Evolutionary conservation across 805 yeast species (phyloP).

Genomic region (Candida piceae): DNA sequence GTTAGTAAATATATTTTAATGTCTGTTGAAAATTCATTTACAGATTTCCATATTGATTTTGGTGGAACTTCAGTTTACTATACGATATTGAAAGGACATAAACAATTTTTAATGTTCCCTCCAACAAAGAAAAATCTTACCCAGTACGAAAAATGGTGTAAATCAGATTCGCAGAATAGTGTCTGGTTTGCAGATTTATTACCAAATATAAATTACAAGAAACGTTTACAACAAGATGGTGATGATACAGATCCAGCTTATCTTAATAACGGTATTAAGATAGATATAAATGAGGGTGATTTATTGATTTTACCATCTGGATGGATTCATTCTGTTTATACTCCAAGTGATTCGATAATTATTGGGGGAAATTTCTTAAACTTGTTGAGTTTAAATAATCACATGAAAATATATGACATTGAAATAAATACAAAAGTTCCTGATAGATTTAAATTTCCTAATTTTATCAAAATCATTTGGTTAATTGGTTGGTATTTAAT

Average conservation of each 20-base stretch:
- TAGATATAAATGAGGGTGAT: slow-evolving; percentile 51
- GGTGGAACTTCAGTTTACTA: slow-evolving; percentile 92
- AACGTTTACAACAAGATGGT: not conserved
- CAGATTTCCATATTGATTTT: slow-evolving; percentile 89
- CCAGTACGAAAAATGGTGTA: slow-evolving; percentile 70
- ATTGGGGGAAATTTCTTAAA: slow-evolving; percentile 88
- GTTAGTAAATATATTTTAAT: slow-evolving; percentile 77
- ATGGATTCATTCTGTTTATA: slow-evolving; percentile 88
- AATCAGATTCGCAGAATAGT: slow-evolving; percentile 53
- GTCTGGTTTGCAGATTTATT: slow-evolving; percentile 59
- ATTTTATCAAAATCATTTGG: slow-evolving; percentile 69
- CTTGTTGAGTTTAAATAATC: slow-evolving; percentile 53
- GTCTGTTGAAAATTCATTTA: slow-evolving; percentile 76
- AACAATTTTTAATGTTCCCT: slow-evolving; percentile 72
- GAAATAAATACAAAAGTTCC: slow-evolving; percentile 72
- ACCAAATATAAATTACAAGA: slow-evolving; percentile 10
- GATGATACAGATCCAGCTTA: slow-evolving; percentile 19
- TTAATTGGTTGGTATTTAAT: slow-evolving; percentile 45
- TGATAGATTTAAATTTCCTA: slow-evolving; percentile 70
- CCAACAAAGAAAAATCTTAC: slow-evolving; percentile 62
- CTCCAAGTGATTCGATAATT: slow-evolving; percentile 75
- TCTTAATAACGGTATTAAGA: slow-evolving; percentile 32
- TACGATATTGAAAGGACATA: slow-evolving; percentile 70
- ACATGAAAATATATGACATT: slow-evolving; percentile 53
- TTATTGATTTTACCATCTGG: slow-evolving; percentile 82